Base-by-base conservation (phyloP, 1,139 yeast genomes). In the Candida anutae region DNA sequence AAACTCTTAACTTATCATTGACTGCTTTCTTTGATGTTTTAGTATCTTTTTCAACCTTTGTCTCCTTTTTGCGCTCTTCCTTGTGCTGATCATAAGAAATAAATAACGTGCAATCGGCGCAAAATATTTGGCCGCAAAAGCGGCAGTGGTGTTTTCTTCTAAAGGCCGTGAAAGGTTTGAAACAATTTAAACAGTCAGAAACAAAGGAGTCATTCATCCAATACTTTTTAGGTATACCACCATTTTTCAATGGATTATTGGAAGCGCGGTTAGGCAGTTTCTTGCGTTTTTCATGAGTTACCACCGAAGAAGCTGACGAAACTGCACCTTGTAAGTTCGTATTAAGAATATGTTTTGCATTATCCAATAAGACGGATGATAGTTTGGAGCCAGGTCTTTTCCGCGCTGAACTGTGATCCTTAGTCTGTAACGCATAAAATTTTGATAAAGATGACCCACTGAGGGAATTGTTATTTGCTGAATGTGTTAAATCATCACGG, bases 171-270 rank as follows among this genome's bases (percentile, higher is more conserved):
- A 84, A 84, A 0, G 76, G 71, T 32, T 74, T 69, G 28, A 80
- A 79, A 46, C 95, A 84, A 21, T 77, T 69, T 37, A 83, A 76
- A 46, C 95, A 84, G 36, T 83, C 90, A 5, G 77, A 69, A 0
- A 87, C 90, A 45, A 81, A 80, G 27, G 84, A 83, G 52, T 84
- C 94, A 48, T 83, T 81, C 94, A 84, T 84, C 95, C 95, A 84
- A 47, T 81, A 84, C 44, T 81, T 83, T 28, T 69, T 69, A 1
- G 82, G 77, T 2, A 77, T 59, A 2, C 73, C 53, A 43, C 68
- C 71, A 25, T 58, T 60, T 37, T 71, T 56, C 49, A 66, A 52
- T 1, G 73, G 73, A 30, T 66, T 66, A 28, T 63, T 62, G 3
- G 68, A 62, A 29, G 52, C 52, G 48, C 47, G 57, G 35, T 50